Evolutionary conservation across 208 protist species (phyloP).

Genomic region (Trypanosoma brucei): DNA sequence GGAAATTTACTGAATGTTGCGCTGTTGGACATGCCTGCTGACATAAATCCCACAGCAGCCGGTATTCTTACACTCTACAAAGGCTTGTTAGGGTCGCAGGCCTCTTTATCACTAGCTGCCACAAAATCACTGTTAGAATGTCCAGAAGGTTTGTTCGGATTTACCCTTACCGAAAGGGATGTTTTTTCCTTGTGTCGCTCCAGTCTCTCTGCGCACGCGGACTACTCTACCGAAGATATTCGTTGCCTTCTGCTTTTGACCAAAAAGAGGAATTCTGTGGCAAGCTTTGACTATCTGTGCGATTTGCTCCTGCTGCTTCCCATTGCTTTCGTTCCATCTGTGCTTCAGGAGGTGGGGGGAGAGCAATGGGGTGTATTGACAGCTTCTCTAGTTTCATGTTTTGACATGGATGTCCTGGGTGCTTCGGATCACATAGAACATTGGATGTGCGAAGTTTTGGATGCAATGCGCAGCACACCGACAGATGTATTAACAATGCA

Average conservation of each 20-base stretch:
- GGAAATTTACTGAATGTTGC: conserved; percentile 13
- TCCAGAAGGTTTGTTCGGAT: not conserved
- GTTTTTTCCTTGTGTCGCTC: conserved; percentile 19
- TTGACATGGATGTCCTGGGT: conserved; percentile 4
- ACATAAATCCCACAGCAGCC: not conserved
- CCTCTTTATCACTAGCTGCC: conserved; percentile 11
- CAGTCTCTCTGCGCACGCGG: conserved; percentile 6
- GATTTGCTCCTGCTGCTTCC: conserved; percentile 17
- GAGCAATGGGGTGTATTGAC: conserved; percentile 3
- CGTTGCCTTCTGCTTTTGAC: conserved; percentile 5
- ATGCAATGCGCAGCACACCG: not conserved
- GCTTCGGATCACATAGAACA: conserved; percentile 2
- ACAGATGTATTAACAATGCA: conserved; percentile 10
- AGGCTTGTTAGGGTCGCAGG: conserved; percentile 11
- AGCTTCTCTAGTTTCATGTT: conserved; percentile 16
- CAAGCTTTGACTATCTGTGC: conserved; percentile 22
- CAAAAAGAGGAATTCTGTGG: conserved; percentile 1
- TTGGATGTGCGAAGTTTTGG: conserved; percentile 9
- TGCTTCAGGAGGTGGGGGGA: conserved; percentile 9
- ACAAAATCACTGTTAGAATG: conserved; percentile 18
- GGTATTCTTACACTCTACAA: conserved; percentile 15
- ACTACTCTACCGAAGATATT: conserved; percentile 9
- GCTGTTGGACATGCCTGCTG: conserved; percentile 1
- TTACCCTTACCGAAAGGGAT: conserved; percentile 4
- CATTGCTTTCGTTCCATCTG: not conserved